Percentiles rank a stretch among this genome's conserved stretches.
Evolutionary conservation across 2,329 filamentous ascomycete species (phyloP).

Genomic region (Penicillium sp.): DNA sequence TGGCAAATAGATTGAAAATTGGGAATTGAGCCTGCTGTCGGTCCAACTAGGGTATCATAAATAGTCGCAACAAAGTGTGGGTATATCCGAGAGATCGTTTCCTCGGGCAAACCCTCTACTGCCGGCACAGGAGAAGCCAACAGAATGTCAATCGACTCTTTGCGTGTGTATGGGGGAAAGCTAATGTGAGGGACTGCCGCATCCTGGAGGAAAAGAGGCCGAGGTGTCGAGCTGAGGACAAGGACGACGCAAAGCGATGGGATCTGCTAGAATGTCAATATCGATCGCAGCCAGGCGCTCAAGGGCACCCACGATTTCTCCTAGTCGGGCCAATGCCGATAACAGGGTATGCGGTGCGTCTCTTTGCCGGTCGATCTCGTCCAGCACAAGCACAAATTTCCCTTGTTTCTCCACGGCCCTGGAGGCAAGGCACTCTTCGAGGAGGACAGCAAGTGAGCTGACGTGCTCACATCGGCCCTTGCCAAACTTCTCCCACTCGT

Average conservation of each 20-base stretch:
- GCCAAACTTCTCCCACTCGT: conserved; percentile 43
- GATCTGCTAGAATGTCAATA: conserved; percentile 52
- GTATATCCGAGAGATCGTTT: conserved; percentile 36
- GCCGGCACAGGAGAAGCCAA: conserved; percentile 48
- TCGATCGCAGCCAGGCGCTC: not conserved
- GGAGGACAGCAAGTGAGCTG: conserved; percentile 66
- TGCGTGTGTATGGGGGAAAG: conserved; percentile 78
- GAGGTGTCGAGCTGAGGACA: conserved; percentile 63
- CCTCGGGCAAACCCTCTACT: conserved; percentile 28
- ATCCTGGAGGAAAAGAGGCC: conserved; percentile 63
- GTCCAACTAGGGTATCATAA: conserved; percentile 78
- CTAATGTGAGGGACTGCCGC: conserved; percentile 69
- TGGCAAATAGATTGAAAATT: conserved; percentile 65
- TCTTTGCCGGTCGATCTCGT: conserved; percentile 77
- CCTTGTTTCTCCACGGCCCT: conserved; percentile 30
- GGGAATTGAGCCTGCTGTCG: conserved; percentile 72
- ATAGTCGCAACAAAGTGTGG: conserved; percentile 74
- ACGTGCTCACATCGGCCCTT: conserved; percentile 71
- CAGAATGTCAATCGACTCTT: conserved; percentile 73
- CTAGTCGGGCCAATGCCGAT: conserved; percentile 72
- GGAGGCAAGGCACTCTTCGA: conserved; percentile 47
- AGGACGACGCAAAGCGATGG: conserved; percentile 71
- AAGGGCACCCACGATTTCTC: conserved; percentile 64
- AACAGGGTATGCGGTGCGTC: conserved; percentile 74
- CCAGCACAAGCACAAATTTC: conserved; percentile 77